Evolutionary conservation across 2,329 filamentous ascomycete genomes (phyloP).

Genomic region (Epicoccum sorghinum): DNA sequence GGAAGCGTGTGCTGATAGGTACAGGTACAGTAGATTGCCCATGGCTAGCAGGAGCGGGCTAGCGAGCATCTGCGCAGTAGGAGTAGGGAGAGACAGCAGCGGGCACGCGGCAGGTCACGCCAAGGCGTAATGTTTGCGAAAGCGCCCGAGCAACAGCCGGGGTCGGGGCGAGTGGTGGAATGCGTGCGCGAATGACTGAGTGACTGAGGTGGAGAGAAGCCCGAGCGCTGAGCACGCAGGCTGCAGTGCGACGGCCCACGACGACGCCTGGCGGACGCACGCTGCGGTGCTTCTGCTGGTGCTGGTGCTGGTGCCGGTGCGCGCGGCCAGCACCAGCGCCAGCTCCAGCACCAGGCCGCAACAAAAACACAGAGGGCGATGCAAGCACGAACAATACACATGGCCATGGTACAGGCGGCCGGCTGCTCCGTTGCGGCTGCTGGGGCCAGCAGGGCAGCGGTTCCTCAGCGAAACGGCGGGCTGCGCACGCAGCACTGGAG

Average conservation of each 20-base stretch:
- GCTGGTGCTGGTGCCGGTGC: background rate
- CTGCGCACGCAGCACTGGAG: conserved; percentile 1
- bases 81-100: conserved; percentile 18
- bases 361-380: too few species aligned
- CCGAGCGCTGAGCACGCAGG: conserved; percentile 15
- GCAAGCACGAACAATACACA: too few species aligned
- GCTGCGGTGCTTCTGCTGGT: background rate
- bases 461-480: conserved; percentile 3
- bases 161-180: conserved; percentile 19
- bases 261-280: background rate
- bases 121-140: conserved; percentile 17
- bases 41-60: background rate
- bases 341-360: too few species aligned
- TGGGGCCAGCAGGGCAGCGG: too few species aligned
- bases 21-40: too few species aligned
- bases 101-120: background rate
- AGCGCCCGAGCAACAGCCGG: conserved; percentile 18
- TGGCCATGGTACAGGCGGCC: too few species aligned
- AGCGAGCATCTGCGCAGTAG: conserved; percentile 3
- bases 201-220: conserved; percentile 11
- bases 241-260: conserved; percentile 13
- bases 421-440: too few species aligned
- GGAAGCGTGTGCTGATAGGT: background rate
- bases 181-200: conserved; percentile 12
- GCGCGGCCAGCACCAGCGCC: too few species aligned